Evolutionary conservation across 2,329 filamentous ascomycete species (phyloP).

Genomic region (Catunica adiposa): DNA sequence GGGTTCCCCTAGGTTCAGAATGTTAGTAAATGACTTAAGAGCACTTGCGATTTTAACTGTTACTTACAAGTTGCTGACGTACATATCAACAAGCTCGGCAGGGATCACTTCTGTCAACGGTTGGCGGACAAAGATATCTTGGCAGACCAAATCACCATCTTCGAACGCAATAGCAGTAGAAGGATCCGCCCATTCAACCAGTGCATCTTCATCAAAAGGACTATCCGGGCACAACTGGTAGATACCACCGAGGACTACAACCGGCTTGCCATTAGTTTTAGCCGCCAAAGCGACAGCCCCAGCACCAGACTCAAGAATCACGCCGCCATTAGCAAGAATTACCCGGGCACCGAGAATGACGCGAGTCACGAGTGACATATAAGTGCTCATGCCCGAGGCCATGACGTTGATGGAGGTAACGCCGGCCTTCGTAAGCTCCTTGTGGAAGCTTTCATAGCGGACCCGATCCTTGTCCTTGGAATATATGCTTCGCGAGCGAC

Average conservation of each 20-base stretch:
- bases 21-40: neutral
- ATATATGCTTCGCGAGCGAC: conserved; percentile 19
- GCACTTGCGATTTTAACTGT: neutral
- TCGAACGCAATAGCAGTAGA: conserved; percentile 60
- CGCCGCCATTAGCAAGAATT: conserved; percentile 73
- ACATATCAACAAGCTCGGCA: conserved; percentile 58
- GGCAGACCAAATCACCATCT: conserved; percentile 62
- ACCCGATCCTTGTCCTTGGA: conserved; percentile 14
- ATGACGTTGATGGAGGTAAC: conserved; percentile 72
- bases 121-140: conserved; percentile 54
- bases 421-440: conserved; percentile 60
- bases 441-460: conserved; percentile 45
- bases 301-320: conserved; percentile 72
- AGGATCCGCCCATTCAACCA: conserved; percentile 77
- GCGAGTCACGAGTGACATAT: conserved; percentile 92
- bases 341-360: conserved; percentile 80
- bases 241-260: conserved; percentile 77
- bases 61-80: conserved; percentile 62
- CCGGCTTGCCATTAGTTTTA: conserved; percentile 62
- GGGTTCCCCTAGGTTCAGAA: conserved; percentile 35
- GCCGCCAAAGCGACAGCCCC: conserved; percentile 72
- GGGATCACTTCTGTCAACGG: conserved; percentile 72
- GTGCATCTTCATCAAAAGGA: conserved; percentile 61
- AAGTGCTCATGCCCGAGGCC: conserved; percentile 72
- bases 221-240: conserved; percentile 90